A percentile compares a stretch with the other conserved stretches of the same genome.
phyloP scores from a whole-genome alignment of 306 rosid species.

The Canavalia gladiata region DNA sequence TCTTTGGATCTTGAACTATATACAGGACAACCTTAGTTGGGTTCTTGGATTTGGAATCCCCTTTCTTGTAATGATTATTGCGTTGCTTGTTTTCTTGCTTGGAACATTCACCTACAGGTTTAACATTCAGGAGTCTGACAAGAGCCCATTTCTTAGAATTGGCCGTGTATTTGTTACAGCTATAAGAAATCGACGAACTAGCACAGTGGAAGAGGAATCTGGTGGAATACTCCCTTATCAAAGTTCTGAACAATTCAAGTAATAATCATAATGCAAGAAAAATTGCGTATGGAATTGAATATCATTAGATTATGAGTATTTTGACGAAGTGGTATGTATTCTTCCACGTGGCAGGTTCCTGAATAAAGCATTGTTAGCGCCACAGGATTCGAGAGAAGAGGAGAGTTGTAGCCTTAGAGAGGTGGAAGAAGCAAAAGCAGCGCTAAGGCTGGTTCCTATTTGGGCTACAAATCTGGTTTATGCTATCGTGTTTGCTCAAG shows the following conservation, averaged over 20 bases:
- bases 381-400: slow-evolving; percentile 47
- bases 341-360: slow-evolving; percentile 48
- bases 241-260: slow-evolving; percentile 58
- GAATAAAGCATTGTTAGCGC: slow-evolving; percentile 50
- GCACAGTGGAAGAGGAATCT: slow-evolving; percentile 41
- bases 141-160: slow-evolving; percentile 59
- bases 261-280: slow-evolving; percentile 21
- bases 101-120: slow-evolving; percentile 68
- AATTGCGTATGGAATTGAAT: too few relatives aligned
- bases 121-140: slow-evolving; percentile 35
- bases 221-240: slow-evolving; percentile 32
- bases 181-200: slow-evolving; percentile 46
- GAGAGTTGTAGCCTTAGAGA: slow-evolving; percentile 43
- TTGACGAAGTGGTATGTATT: neutral
- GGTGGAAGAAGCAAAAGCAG: slow-evolving; percentile 64
- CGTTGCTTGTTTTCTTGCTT: slow-evolving; percentile 62
- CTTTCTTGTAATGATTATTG: slow-evolving; percentile 59
- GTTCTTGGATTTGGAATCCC: slow-evolving; percentile 77
- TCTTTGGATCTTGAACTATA: slow-evolving; percentile 49
- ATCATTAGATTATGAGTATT: neutral
- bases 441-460: slow-evolving; percentile 60
- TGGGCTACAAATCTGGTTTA: slow-evolving; percentile 54
- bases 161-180: slow-evolving; percentile 56
- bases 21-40: slow-evolving; percentile 72
- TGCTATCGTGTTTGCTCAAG: slow-evolving; percentile 59